Conservation (phyloP, 2,329 filamentous ascomycete species). For the Ceratocystis cacaofunesta region DNA sequence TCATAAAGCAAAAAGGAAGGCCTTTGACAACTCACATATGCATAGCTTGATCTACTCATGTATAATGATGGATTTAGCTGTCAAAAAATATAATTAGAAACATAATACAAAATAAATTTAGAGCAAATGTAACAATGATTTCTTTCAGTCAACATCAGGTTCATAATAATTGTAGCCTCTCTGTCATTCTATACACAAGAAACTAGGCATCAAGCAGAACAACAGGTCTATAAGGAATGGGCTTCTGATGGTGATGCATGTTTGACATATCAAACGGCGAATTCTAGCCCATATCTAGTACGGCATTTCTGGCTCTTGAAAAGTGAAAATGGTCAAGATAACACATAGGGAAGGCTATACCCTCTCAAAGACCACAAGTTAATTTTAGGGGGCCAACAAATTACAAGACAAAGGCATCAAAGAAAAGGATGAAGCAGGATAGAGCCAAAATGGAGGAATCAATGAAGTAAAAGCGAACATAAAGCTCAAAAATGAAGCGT, state of each 20-base stretch:
- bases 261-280: not conserved
- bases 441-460: slow-evolving; percentile 2
- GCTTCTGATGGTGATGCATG: not conserved
- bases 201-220: not conserved
- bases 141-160: not conserved
- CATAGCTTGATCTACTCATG: not conserved
- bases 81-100: not conserved
- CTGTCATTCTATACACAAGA: not conserved
- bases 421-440: not conserved
- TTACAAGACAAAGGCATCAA: not conserved
- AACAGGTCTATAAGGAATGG: not conserved
- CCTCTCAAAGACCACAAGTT: not conserved
- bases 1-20: not conserved
- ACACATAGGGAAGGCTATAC: too few species aligned
- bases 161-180: not conserved
- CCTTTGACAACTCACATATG: too few species aligned
- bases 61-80: not conserved
- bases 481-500: not conserved
- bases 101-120: not conserved
- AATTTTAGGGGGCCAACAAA: not conserved
- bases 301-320: not conserved
- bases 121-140: not conserved
- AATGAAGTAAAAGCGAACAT: slow-evolving; percentile 2
- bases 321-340: not conserved
- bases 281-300: not conserved